Evolutionary conservation across 768 basidiomycete species (phyloP).

Genomic region (Collybia sp.): DNA sequence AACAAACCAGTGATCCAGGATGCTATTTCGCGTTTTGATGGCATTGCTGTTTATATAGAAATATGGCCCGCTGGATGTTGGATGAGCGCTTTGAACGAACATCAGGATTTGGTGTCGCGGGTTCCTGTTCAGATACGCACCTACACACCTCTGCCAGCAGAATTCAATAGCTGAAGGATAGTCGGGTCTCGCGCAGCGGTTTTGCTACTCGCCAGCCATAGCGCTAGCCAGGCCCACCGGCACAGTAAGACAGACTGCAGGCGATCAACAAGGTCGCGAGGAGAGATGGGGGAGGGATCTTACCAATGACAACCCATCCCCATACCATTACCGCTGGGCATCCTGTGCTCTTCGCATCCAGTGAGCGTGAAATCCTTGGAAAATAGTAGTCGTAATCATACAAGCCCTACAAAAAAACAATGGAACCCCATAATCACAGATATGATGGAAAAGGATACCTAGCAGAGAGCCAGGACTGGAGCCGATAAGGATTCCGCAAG

Average conservation of each 20-base stretch:
- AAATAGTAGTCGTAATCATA: conserved; percentile 24
- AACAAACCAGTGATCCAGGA: conserved; percentile 68
- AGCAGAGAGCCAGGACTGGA: too few relatives aligned
- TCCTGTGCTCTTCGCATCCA: conserved; percentile 51
- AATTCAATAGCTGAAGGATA: background rate
- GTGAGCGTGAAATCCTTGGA: background rate
- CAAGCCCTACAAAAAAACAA: conserved; percentile 66
- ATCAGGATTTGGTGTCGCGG: too few relatives aligned
- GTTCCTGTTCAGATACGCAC: conserved; percentile 16
- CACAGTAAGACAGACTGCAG: conserved; percentile 66
- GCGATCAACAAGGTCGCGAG: too few relatives aligned
- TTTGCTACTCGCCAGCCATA: conserved; percentile 10
- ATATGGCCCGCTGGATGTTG: conserved; percentile 71
- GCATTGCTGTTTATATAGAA: conserved; percentile 80
- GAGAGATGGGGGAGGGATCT: conserved; percentile 11
- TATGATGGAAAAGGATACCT: conserved; percentile 72
- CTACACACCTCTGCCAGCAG: conserved; percentile 40
- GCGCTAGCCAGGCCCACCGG: conserved; percentile 73
- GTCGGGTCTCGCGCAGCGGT: background rate
- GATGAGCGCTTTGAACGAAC: conserved; percentile 49
- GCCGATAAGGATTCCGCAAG: too few relatives aligned
- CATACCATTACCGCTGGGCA: conserved; percentile 77
- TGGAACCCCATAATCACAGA: conserved; percentile 66
- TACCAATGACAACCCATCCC: conserved; percentile 66
- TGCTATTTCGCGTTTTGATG: conserved; percentile 53